Conservation (phyloP, 169 alveolate species). For the Eimeria nieschulzi region DNA sequence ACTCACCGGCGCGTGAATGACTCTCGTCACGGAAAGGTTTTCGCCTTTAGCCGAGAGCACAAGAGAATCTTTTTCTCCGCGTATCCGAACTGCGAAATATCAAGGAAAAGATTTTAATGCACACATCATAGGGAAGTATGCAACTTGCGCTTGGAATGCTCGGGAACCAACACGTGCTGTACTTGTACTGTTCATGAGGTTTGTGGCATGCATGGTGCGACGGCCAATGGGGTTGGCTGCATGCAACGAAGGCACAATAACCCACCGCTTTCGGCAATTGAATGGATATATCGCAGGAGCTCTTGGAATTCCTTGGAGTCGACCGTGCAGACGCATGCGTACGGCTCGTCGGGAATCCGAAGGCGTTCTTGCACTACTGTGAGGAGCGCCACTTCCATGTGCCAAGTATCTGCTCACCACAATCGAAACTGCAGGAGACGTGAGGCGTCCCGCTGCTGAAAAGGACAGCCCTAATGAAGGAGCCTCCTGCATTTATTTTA, state of each 20-base stretch:
- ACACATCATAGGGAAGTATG: too few relatives aligned
- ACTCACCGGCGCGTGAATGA: constrained; percentile 23
- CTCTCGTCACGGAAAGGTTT: not conserved
- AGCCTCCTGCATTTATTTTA: too few relatives aligned
- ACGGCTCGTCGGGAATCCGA: constrained; percentile 36
- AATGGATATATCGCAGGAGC: constrained; percentile 43
- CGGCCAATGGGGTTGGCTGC: too few relatives aligned
- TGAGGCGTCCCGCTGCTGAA: too few relatives aligned
- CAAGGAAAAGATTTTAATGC: not conserved
- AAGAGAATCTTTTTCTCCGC: constrained; percentile 17
- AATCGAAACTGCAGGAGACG: not conserved
- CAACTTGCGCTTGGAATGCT: too few relatives aligned
- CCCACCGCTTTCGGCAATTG: constrained; percentile 40
- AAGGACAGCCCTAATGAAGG: too few relatives aligned
- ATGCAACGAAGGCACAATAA: too few relatives aligned
- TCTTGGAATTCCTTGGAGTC: constrained; percentile 61
- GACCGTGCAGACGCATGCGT: constrained; percentile 28
- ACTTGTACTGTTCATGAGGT: too few relatives aligned
- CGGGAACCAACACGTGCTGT: too few relatives aligned
- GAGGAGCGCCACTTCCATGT: constrained; percentile 53
- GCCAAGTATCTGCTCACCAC: constrained; percentile 48
- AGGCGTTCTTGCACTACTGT: constrained; percentile 35
- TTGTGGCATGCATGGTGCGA: too few relatives aligned
- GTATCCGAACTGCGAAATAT: not conserved
- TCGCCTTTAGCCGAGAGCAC: constrained; percentile 14